Evolutionary conservation across 106 monocot species (phyloP), one percentile per base, ranked within the genome.

Genomic region (Amphibolis antarctica): DNA sequence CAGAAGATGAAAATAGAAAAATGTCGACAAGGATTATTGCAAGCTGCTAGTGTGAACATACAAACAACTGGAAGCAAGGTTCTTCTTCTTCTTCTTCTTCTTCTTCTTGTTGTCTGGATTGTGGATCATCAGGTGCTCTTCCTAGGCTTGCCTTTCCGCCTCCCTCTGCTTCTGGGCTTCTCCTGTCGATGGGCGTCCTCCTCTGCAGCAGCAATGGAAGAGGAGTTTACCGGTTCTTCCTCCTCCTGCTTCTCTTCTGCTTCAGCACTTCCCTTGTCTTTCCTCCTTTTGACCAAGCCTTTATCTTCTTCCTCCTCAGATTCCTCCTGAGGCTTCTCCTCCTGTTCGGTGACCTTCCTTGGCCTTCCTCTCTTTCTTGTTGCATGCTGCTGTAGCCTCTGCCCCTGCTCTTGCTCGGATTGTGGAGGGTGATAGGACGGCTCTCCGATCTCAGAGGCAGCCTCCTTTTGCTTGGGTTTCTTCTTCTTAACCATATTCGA

Each of bases 41-140:
- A n/a, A n/a, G n/a, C n/a, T n/a, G n/a, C n/a, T n/a, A n/a, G n/a
- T n/a, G n/a, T n/a, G n/a, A n/a, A n/a, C n/a, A n/a, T n/a, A n/a
- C n/a, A n/a, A n/a, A n/a, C n/a, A n/a, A n/a, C n/a, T n/a, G n/a
- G n/a, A n/a, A n/a, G n/a, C n/a, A n/a, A n/a, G n/a, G n/a, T n/a
- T n/a, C n/a, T n/a, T n/a, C n/a, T n/a, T n/a, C n/a, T n/a, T n/a
- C n/a, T n/a, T n/a, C n/a, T n/a, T n/a, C n/a, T n/a, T n/a, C n/a
- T n/a, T n/a, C n/a, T n/a, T n/a, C n/a, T n/a, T n/a, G n/a, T n/a
- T n/a, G n/a, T n/a, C n/a, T n/a, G n/a, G n/a, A n/a, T n/a, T n/a
- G n/a, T n/a, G n/a, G n/a, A n/a, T n/a, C n/a, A 15, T 21, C 43
- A 68, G 42, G 57, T 26, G 68, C 68, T 57, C 68, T 68, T 68